A percentile compares a stretch with the other conserved stretches of the same genome.
Evolutionary conservation across 495 filamentous ascomycete species (phyloP).

Genomic region (Mytilinidion resinicola): DNA sequence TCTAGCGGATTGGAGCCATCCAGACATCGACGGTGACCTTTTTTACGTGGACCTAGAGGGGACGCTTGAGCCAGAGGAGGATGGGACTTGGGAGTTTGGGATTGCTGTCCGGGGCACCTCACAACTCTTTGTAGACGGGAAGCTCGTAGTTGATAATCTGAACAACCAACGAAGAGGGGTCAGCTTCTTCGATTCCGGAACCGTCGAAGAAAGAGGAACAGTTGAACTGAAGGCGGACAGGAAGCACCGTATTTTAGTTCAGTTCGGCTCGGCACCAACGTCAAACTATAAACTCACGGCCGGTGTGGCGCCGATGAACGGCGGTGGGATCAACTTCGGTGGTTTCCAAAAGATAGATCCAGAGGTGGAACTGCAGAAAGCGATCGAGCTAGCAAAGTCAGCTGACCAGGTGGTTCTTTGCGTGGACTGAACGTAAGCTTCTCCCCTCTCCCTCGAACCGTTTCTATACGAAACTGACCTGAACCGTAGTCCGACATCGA

Average conservation of each 20-base stretch:
- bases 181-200: conserved; percentile 57
- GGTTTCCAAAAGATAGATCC: conserved; percentile 58
- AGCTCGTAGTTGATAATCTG: conserved; percentile 62
- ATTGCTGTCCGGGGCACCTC: conserved; percentile 72
- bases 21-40: conserved; percentile 46
- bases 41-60: conserved; percentile 62
- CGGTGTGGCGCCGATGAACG: not conserved
- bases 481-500: conserved; percentile 55
- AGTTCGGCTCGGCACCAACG: conserved; percentile 13
- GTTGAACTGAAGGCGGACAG: conserved; percentile 1
- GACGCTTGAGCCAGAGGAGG: conserved; percentile 50
- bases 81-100: conserved; percentile 67
- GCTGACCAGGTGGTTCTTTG: conserved; percentile 72
- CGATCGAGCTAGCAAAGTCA: conserved; percentile 53
- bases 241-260: conserved; percentile 47
- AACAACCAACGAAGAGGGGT: conserved; percentile 52
- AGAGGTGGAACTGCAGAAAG: conserved; percentile 57
- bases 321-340: conserved; percentile 61
- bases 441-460: not conserved
- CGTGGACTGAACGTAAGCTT: conserved; percentile 55
- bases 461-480: not conserved
- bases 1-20: conserved; percentile 58
- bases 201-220: conserved; percentile 53
- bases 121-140: conserved; percentile 59
- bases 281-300: not conserved